These are phyloP conservation scores for Fusarium secorum DNA, from an alignment of 2,329 filamentous ascomycete genomes.

Conservation along the genomic window DNA sequence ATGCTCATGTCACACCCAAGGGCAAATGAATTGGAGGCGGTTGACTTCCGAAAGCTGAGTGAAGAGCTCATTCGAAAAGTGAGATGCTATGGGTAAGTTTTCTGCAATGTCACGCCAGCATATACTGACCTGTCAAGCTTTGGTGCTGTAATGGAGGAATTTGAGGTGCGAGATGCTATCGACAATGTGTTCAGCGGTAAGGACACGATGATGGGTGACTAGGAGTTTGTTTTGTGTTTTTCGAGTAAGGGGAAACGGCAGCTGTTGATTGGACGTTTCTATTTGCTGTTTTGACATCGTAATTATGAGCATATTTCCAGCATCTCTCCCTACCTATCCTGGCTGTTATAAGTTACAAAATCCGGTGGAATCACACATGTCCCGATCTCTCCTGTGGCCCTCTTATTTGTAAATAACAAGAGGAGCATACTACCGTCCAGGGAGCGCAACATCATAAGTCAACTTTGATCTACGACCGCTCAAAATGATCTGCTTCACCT, in stretches of 20 bases:
- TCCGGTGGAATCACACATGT: background rate
- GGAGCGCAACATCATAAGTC: background rate
- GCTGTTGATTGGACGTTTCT: background rate
- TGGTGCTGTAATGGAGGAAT: conserved; percentile 70
- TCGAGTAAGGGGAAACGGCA: too few species aligned
- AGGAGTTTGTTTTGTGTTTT: background rate
- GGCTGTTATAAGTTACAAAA: background rate
- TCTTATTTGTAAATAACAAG: background rate
- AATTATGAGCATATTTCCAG: background rate
- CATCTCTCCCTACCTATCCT: background rate
- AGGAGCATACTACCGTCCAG: background rate
- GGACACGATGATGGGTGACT: conserved; percentile 15
- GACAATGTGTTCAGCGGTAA: conserved; percentile 61
- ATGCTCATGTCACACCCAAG: conserved; percentile 77
- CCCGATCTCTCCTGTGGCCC: too few species aligned
- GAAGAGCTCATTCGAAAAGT: conserved; percentile 81
- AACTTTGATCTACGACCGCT: background rate
- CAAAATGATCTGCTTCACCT: background rate
- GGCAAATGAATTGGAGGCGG: conserved; percentile 68
- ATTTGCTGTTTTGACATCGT: background rate
- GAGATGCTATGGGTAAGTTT: conserved; percentile 88
- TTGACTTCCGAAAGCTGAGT: conserved; percentile 76
- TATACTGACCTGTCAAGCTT: conserved; percentile 54
- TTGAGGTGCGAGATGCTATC: conserved; percentile 79
- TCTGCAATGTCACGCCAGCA: background rate